These are phyloP conservation scores for Penicillium sp. DNA, from an alignment of 2,329 filamentous ascomycete genomes.

Conservation along the genomic window DNA sequence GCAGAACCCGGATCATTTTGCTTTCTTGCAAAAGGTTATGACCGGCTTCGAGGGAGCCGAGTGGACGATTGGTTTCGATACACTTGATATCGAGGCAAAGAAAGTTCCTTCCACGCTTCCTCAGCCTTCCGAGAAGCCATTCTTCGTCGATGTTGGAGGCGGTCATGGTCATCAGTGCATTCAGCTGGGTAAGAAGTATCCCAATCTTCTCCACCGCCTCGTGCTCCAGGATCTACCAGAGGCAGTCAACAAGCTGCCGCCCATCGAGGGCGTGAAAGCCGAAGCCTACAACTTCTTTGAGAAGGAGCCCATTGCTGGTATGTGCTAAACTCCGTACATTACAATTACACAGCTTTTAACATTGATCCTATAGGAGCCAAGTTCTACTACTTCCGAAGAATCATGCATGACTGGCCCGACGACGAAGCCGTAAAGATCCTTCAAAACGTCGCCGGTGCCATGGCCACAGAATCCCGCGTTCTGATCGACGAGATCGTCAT, in stretches of 20 bases:
- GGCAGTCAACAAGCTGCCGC: conserved; percentile 25
- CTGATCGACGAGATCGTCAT: conserved; percentile 46
- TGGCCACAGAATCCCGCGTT: conserved; percentile 31
- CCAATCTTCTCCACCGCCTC: conserved; percentile 32
- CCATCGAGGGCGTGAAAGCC: conserved; percentile 27
- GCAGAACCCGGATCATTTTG: conserved; percentile 25
- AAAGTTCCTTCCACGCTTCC: conserved; percentile 3
- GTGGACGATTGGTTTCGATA: conserved; percentile 20
- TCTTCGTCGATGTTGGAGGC: conserved; percentile 44
- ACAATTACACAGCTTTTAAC: background rate
- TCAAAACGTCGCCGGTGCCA: conserved; percentile 23
- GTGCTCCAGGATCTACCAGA: conserved; percentile 42
- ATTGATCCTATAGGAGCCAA: conserved; percentile 18
- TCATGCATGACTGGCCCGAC: conserved; percentile 30
- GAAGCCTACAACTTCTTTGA: conserved; percentile 18
- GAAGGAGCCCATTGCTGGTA: conserved; percentile 25
- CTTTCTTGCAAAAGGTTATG: conserved; percentile 23
- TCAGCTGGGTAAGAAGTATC: conserved; percentile 30
- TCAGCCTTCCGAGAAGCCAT: conserved; percentile 13
- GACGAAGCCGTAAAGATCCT: conserved; percentile 30
- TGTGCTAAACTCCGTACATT: background rate
- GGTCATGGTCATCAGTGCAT: conserved; percentile 40
- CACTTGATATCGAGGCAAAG: conserved; percentile 16
- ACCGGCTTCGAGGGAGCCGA: conserved; percentile 20
- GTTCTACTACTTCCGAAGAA: conserved; percentile 29